Evolutionary conservation across 2,329 filamentous ascomycete species (phyloP).

Genomic region (Proliferodiscus dingleyae): DNA sequence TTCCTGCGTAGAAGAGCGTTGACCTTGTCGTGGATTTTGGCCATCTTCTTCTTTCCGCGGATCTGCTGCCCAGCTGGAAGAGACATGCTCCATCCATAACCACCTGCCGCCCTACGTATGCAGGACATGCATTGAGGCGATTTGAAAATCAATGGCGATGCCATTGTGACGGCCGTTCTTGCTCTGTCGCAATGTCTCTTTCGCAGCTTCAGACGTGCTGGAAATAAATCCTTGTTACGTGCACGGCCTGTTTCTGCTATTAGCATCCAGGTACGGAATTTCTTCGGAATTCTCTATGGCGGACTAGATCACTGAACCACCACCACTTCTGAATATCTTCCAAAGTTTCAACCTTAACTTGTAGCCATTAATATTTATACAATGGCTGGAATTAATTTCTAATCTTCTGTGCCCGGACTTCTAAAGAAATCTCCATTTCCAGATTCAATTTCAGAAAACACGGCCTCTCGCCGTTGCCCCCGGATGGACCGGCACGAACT

Average conservation of each 20-base stretch:
- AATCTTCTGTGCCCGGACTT: too few relatives aligned
- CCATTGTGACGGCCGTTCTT: conserved; percentile 20
- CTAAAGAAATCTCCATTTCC: too few relatives aligned
- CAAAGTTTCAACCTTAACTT: too few relatives aligned
- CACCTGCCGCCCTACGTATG: conserved; percentile 24
- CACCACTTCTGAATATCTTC: too few relatives aligned
- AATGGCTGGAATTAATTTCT: too few relatives aligned
- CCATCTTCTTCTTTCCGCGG: conserved; percentile 41
- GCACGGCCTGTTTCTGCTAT: background rate
- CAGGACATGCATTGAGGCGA: conserved; percentile 28
- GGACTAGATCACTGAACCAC: too few relatives aligned
- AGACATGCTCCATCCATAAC: conserved; percentile 16
- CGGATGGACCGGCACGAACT: too few relatives aligned
- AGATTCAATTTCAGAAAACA: too few relatives aligned
- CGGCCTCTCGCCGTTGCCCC: too few relatives aligned
- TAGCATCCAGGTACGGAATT: too few relatives aligned
- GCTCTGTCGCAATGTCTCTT: conserved; percentile 5
- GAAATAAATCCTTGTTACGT: background rate
- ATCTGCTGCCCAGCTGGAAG: conserved; percentile 31
- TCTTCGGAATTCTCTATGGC: too few relatives aligned
- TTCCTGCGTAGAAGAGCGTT: conserved; percentile 48
- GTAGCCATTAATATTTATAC: too few relatives aligned
- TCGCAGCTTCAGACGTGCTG: background rate
- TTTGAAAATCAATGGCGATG: conserved; percentile 23
- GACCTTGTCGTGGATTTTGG: conserved; percentile 35